phyloP scores from a whole-genome alignment of 2,329 filamentous ascomycete species.

The Myriosclerotinia curreyana region DNA sequence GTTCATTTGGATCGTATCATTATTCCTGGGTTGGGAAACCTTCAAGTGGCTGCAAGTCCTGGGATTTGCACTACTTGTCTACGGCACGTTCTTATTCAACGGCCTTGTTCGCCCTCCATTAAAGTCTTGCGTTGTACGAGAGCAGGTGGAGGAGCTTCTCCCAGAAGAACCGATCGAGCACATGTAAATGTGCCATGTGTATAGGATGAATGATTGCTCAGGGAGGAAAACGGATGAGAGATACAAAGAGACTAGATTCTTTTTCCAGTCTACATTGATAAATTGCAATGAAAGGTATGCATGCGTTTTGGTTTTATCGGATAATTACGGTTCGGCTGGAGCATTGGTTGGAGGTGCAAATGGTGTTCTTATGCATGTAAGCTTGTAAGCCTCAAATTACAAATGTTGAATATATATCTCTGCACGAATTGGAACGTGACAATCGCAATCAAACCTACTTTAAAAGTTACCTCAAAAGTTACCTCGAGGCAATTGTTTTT shows the following conservation, averaged over 20 bases:
- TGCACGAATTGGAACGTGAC: conserved; percentile 9
- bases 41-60: conserved; percentile 96
- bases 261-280: not conserved
- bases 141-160: conserved; percentile 62
- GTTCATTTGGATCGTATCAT: conserved; percentile 95
- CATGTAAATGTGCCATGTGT: conserved; percentile 17
- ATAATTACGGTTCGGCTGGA: conserved; percentile 6
- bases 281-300: conserved; percentile 8
- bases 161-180: conserved; percentile 86
- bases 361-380: conserved; percentile 15
- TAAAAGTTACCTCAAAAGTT: not conserved
- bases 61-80: conserved; percentile 86
- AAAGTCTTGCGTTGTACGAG: conserved; percentile 57
- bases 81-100: conserved; percentile 96
- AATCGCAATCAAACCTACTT: not conserved
- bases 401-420: conserved; percentile 1
- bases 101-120: conserved; percentile 84
- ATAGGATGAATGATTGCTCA: not conserved
- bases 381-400: conserved; percentile 15
- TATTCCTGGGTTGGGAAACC: conserved; percentile 90
- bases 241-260: not conserved
- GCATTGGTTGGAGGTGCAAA: not conserved
- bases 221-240: not conserved
- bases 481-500: not conserved
- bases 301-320: not conserved